These are phyloP conservation scores for Thelonectria discophora DNA, from an alignment of 2,329 filamentous ascomycete genomes.

Conservation along the genomic window DNA sequence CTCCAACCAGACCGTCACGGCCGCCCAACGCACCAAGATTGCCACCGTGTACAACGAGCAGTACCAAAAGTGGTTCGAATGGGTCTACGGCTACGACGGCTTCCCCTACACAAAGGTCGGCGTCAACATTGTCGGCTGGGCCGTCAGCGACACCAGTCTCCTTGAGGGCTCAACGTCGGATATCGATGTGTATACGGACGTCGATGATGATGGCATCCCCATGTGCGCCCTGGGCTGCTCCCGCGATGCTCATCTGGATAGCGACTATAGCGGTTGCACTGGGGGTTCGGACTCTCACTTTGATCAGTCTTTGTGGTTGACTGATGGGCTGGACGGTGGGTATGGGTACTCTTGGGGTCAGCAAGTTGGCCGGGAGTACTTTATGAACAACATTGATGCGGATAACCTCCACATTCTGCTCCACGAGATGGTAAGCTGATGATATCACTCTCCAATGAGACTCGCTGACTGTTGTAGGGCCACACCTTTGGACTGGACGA, in stretches of 20 bases:
- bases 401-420: slow-evolving; percentile 55
- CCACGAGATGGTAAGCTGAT: slow-evolving; percentile 50
- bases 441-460: fast-evolving
- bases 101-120: slow-evolving; percentile 53
- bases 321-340: slow-evolving; percentile 53
- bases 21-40: slow-evolving; percentile 49
- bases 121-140: slow-evolving; percentile 53
- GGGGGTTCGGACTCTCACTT: slow-evolving; percentile 48
- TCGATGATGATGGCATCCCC: slow-evolving; percentile 51
- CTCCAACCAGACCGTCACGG: slow-evolving; percentile 47
- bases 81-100: slow-evolving; percentile 53
- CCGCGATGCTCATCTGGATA: slow-evolving; percentile 54
- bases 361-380: slow-evolving; percentile 54
- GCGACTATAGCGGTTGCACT: slow-evolving; percentile 52
- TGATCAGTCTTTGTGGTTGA: slow-evolving; percentile 57
- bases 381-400: slow-evolving; percentile 49
- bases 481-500: slow-evolving; percentile 55
- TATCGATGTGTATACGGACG: slow-evolving; percentile 53
- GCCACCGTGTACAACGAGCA: slow-evolving; percentile 46
- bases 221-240: slow-evolving; percentile 51
- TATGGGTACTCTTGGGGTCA: slow-evolving; percentile 58
- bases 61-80: slow-evolving; percentile 54
- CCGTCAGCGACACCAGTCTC: slow-evolving; percentile 48
- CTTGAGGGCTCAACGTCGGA: slow-evolving; percentile 49
- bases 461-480: slow-evolving; percentile 27